phyloP scores from a whole-genome alignment of 106 monocot species.

The Gastrodia elata region DNA sequence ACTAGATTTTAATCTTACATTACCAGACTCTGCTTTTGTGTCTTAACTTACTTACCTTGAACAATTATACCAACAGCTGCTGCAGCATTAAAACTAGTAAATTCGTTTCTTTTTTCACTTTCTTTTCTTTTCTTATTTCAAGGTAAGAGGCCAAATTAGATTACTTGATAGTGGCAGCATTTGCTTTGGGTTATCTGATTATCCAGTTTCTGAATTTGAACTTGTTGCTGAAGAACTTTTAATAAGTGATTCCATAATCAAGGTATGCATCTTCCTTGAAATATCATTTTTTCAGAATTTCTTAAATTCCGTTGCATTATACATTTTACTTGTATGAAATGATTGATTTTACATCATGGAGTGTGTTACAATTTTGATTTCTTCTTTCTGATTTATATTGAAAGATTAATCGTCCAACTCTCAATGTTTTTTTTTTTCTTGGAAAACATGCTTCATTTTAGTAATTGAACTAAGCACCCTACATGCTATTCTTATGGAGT shows the following conservation, averaged over 20 bases:
- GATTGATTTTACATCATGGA: background rate
- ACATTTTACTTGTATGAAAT: background rate
- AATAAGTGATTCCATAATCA: conserved; percentile 86
- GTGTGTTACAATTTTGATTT: background rate
- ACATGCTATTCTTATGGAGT: no score
- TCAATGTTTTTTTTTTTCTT: background rate
- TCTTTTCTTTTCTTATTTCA: no score
- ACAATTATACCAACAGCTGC: background rate
- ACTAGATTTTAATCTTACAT: background rate
- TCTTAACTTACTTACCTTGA: background rate
- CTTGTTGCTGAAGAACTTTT: conserved; percentile 93
- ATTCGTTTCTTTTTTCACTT: conserved; percentile 1
- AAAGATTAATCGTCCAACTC: background rate
- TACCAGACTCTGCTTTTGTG: background rate
- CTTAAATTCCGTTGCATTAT: background rate
- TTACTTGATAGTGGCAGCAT: conserved; percentile 74
- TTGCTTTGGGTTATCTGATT: conserved; percentile 78
- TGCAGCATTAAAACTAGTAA: conserved; percentile 4
- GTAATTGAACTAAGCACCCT: no score
- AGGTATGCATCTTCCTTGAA: conserved; percentile 29
- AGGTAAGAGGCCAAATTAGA: conserved; percentile 93
- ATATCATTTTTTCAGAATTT: background rate
- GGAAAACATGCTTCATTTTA: no score
- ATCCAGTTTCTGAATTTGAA: conserved; percentile 92
- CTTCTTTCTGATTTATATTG: background rate